Evolutionary conservation across 352 stramenopile genomes (phyloP).

Genomic region (Phytophthora idaei): DNA sequence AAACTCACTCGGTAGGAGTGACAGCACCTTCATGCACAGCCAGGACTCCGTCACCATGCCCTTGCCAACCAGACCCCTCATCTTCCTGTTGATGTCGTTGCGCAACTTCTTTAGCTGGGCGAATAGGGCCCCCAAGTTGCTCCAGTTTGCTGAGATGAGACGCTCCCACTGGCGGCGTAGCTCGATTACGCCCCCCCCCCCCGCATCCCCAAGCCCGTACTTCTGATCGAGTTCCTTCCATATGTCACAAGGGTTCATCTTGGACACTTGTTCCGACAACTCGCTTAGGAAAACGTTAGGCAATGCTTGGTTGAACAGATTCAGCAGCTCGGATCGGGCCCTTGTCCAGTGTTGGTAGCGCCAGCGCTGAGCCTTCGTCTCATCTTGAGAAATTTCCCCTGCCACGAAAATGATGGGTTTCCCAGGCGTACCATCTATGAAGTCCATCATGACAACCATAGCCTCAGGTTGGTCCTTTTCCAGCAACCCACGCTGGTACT

Average conservation of each 20-base stretch:
- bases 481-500: constrained; percentile 15
- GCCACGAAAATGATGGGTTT: constrained; percentile 1
- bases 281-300: background rate
- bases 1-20: constrained; percentile 15
- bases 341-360: constrained; percentile 10
- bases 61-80: background rate
- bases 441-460: constrained; percentile 16
- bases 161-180: constrained; percentile 4
- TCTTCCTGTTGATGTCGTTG: background rate
- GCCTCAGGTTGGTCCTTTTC: constrained; percentile 19
- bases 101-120: constrained; percentile 6
- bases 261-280: background rate
- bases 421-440: constrained; percentile 10
- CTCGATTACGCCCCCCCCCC: background rate
- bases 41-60: constrained; percentile 15
- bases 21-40: constrained; percentile 17
- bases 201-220: background rate
- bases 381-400: background rate
- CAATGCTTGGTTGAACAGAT: background rate
- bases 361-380: constrained; percentile 1
- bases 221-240: background rate
- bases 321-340: background rate
- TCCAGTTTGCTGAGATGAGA: constrained; percentile 1
- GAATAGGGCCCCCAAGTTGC: constrained; percentile 6
- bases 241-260: background rate